Evolutionary conservation across 805 yeast species (phyloP).

Genomic region (Wickerhamiella lipophila): DNA sequence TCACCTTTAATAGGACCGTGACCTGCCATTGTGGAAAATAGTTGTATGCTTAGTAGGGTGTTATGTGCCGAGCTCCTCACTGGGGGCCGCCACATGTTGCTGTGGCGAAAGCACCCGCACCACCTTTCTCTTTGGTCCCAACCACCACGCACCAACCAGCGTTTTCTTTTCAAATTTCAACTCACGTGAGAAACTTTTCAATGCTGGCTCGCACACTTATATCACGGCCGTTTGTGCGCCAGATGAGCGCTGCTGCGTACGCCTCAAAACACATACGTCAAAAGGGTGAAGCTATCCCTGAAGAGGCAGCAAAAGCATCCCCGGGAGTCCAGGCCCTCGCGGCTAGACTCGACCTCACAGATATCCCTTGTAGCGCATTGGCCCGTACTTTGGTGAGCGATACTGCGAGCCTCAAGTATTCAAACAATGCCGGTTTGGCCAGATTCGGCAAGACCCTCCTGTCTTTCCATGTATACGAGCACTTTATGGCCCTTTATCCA

Average conservation of each 20-base stretch:
- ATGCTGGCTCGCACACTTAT: conserved; percentile 1
- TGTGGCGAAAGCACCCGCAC: neutral
- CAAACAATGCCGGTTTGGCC: conserved; percentile 66
- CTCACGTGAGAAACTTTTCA: conserved; percentile 10
- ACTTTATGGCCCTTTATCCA: conserved; percentile 67
- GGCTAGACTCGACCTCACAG: conserved; percentile 47
- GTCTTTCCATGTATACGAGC: conserved; percentile 61
- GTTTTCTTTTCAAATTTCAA: neutral
- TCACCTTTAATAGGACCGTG: conserved; percentile 24
- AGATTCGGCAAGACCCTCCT: conserved; percentile 72
- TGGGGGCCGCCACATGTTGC: neutral
- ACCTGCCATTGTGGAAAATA: conserved; percentile 18
- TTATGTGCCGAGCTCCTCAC: neutral
- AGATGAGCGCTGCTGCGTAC: conserved; percentile 13
- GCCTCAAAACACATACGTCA: conserved; percentile 18
- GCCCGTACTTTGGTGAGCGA: conserved; percentile 68
- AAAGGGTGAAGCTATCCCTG: conserved; percentile 30
- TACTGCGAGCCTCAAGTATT: conserved; percentile 35
- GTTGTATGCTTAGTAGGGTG: neutral
- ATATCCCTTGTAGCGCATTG: conserved; percentile 49
- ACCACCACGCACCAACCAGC: neutral
- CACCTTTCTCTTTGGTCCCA: too few relatives aligned
- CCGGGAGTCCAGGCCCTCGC: conserved; percentile 72
- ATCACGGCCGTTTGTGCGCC: conserved; percentile 5
- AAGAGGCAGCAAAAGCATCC: conserved; percentile 43